Base-by-base conservation (phyloP, 805 yeast genomes). In the Myxozyma vanderwaltii region DNA sequence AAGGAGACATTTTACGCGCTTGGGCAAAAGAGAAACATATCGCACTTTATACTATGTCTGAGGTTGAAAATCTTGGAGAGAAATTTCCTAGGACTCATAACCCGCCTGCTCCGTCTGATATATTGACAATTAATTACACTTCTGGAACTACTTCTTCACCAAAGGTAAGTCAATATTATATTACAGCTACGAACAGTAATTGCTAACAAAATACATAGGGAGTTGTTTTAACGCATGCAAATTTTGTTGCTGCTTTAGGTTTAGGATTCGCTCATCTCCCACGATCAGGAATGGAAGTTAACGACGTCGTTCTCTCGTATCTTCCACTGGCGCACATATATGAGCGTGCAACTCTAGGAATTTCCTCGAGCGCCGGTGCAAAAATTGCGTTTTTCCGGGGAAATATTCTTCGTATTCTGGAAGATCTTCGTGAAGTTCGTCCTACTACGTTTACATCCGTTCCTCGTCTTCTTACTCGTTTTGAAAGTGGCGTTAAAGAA, bases 71-170 rank as follows among this genome's bases (percentile, higher is more conserved):
- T 2, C 59, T 80, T 58, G 83, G 81, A 51, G 68, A 64, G 61
- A 70, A 79, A 58, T 75, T 81, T 47, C 86, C 88, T 52, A 67
- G 71, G 51, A 73, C 79, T 43, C 67, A 71, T 59, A 68, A 71
- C 41, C 81, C 82, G 12, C 87, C 89, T 26, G 74, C 71, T 1
- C 81, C 84, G 0, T 79, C 81, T 15, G 78, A 81, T 24, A 48
- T 80, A 19, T 83, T 82, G 69, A 84, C 91, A 17, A 81, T 86
- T 49, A 82, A 86, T 6, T 86, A 86, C 70, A 86, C 91, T 1
- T 84, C 89, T 0, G 91, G 91, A 33, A 86, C 91, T 1, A 86
- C 91, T 0, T 90, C 90, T 17, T 72, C 79, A 17, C 91, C 91
- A 49, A 86, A 86, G 72, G 62, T 48, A 49, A 13, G 19, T 19